phyloP scores from a whole-genome alignment of 306 rosid species.

The Prunus campanulata region DNA sequence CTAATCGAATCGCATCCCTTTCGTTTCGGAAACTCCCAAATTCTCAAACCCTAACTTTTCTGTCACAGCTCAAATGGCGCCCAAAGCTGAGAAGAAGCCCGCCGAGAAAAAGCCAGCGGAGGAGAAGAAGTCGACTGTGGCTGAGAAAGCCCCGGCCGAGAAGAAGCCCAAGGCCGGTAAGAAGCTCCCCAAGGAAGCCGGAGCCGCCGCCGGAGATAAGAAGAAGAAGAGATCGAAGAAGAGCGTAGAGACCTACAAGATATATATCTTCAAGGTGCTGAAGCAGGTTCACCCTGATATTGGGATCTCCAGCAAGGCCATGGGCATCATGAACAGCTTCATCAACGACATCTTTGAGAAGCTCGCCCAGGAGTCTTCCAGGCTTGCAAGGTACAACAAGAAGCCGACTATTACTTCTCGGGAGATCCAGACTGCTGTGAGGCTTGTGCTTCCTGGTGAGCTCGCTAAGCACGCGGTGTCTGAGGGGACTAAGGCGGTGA shows the following conservation, averaged over 20 bases:
- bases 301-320: constrained; percentile 73
- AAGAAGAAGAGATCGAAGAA: constrained; percentile 72
- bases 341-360: constrained; percentile 77
- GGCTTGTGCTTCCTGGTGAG: constrained; percentile 68
- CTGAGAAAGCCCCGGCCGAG: constrained; percentile 67
- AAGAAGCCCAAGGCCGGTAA: constrained; percentile 80
- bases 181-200: constrained; percentile 70
- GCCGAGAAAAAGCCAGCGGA: constrained; percentile 67
- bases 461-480: constrained; percentile 73
- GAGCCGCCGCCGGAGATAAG: constrained; percentile 52
- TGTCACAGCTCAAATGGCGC: background rate
- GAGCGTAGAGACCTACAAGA: constrained; percentile 71
- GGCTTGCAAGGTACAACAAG: constrained; percentile 77
- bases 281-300: constrained; percentile 78
- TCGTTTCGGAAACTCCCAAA: background rate
- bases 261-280: constrained; percentile 72
- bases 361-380: constrained; percentile 65
- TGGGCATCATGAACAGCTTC: constrained; percentile 78
- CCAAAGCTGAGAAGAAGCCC: constrained; percentile 30
- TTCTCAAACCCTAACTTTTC: background rate
- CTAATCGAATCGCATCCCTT: background rate
- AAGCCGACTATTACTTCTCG: constrained; percentile 69
- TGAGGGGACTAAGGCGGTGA: constrained; percentile 73
- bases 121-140: constrained; percentile 58
- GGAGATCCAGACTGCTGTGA: constrained; percentile 77